Evolutionary conservation across 2,329 filamentous ascomycete species (phyloP).

Genomic region (Penicillium polonicum): DNA sequence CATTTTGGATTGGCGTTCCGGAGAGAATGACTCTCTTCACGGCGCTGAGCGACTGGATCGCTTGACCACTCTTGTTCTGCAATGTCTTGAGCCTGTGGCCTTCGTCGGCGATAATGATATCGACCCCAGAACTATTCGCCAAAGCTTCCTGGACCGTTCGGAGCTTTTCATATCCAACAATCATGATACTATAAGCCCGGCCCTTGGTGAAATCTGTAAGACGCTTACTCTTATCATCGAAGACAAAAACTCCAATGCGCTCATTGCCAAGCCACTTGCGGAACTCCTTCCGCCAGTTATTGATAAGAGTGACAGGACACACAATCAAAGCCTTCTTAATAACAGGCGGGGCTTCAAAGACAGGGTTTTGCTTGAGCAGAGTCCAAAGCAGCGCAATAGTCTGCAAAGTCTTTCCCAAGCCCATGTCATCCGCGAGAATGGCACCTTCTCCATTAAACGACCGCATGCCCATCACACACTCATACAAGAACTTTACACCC

Average conservation of each 20-base stretch:
- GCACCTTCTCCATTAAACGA: slow-evolving; percentile 65
- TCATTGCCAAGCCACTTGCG: slow-evolving; percentile 72
- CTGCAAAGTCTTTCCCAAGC: slow-evolving; percentile 70
- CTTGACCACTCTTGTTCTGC: slow-evolving; percentile 66
- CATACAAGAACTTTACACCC: slow-evolving; percentile 69
- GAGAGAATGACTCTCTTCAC: slow-evolving; percentile 62
- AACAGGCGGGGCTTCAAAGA: slow-evolving; percentile 58
- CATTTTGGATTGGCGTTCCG: slow-evolving; percentile 68
- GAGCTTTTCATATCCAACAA: slow-evolving; percentile 71
- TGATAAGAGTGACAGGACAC: slow-evolving; percentile 69
- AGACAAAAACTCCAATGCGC: slow-evolving; percentile 66
- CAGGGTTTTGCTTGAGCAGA: slow-evolving; percentile 68
- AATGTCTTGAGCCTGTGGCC: slow-evolving; percentile 67
- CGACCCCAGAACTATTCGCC: slow-evolving; percentile 61
- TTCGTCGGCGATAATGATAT: slow-evolving; percentile 70
- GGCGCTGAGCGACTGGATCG: slow-evolving; percentile 64
- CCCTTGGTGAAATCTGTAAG: slow-evolving; percentile 69
- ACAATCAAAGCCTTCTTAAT: slow-evolving; percentile 71
- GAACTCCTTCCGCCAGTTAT: slow-evolving; percentile 72
- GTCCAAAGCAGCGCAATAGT: slow-evolving; percentile 72
- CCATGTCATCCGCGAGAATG: slow-evolving; percentile 74
- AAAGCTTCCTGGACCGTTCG: slow-evolving; percentile 65
- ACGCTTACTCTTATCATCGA: slow-evolving; percentile 58
- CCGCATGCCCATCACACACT: slow-evolving; percentile 73
- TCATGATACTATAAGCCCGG: slow-evolving; percentile 67